phyloP scores from a whole-genome alignment of 2,329 filamentous ascomycete genomes.

The Fusarium pseudoanthophilum region DNA sequence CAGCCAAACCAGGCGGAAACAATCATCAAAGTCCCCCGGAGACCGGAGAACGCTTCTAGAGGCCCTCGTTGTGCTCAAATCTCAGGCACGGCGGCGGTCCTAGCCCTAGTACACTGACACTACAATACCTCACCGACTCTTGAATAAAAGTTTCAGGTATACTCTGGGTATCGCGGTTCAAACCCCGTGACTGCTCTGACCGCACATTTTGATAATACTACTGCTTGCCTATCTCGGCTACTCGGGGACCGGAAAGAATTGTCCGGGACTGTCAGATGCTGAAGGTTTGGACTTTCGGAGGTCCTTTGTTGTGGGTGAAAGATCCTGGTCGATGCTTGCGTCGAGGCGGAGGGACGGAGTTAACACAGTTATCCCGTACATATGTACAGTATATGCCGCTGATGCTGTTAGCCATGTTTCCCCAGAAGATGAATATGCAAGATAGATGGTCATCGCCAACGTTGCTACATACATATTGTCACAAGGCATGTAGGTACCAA shows the following conservation, averaged over 20 bases:
- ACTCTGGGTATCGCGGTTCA: conserved; percentile 26
- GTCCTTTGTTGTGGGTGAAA: neutral
- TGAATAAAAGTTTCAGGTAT: conserved; percentile 17
- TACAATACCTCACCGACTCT: conserved; percentile 28
- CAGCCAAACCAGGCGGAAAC: conserved; percentile 34
- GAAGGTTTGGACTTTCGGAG: neutral
- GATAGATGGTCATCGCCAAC: conserved; percentile 31
- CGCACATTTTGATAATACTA: conserved; percentile 33
- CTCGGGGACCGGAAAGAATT: conserved; percentile 28
- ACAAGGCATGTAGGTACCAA: neutral
- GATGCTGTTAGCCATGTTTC: conserved; percentile 14
- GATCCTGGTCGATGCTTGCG: conserved; percentile 17
- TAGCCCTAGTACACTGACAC: conserved; percentile 17
- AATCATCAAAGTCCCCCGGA: conserved; percentile 21
- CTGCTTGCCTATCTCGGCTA: conserved; percentile 9
- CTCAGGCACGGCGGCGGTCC: conserved; percentile 22
- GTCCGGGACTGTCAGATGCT: conserved; percentile 31
- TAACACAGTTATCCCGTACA: neutral
- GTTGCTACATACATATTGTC: conserved; percentile 25
- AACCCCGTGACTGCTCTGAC: conserved; percentile 38
- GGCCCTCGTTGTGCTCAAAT: conserved; percentile 17
- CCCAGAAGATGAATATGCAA: conserved; percentile 37
- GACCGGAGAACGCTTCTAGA: conserved; percentile 29
- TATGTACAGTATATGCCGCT: neutral
- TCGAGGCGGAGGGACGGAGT: conserved; percentile 12